A percentile compares a stretch with the other conserved stretches of the same genome.
phyloP scores from a whole-genome alignment of 352 stramenopile genomes.

The Globisporangium carolinianum region DNA sequence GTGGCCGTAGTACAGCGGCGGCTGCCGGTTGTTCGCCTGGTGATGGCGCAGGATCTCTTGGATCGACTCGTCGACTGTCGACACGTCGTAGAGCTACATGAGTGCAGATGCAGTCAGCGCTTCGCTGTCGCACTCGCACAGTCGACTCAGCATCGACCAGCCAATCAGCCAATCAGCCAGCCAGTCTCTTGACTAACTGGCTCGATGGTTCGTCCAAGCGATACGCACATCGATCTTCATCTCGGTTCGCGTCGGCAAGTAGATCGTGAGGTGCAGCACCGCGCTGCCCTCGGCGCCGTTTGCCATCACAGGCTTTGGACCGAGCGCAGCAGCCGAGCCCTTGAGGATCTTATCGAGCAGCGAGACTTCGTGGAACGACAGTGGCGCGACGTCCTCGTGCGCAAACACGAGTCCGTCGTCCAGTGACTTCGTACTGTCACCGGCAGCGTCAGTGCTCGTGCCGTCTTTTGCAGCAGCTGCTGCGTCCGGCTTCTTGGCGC shows the following conservation, averaged over 20 bases:
- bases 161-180: background rate
- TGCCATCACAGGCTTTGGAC: conserved; percentile 53
- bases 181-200: background rate
- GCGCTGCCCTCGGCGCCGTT: conserved; percentile 41
- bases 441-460: conserved; percentile 6
- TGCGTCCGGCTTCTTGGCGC: conserved; percentile 1
- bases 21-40: conserved; percentile 52
- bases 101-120: background rate
- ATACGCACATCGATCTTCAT: conserved; percentile 82
- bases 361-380: conserved; percentile 65
- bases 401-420: conserved; percentile 60
- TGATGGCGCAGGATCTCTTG: conserved; percentile 74
- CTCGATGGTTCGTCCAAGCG: background rate
- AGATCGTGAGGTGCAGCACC: conserved; percentile 81
- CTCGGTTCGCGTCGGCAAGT: conserved; percentile 72
- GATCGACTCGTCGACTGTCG: conserved; percentile 84
- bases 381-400: conserved; percentile 51
- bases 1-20: conserved; percentile 77
- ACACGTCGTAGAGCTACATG: conserved; percentile 75
- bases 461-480: conserved; percentile 5
- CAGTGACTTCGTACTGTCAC: conserved; percentile 9
- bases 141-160: background rate
- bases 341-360: conserved; percentile 76
- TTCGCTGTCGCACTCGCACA: too few relatives aligned
- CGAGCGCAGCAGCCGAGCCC: conserved; percentile 34